Conservation (phyloP, 2,329 filamentous ascomycete genomes). For the Tricladium varicosporioides region DNA sequence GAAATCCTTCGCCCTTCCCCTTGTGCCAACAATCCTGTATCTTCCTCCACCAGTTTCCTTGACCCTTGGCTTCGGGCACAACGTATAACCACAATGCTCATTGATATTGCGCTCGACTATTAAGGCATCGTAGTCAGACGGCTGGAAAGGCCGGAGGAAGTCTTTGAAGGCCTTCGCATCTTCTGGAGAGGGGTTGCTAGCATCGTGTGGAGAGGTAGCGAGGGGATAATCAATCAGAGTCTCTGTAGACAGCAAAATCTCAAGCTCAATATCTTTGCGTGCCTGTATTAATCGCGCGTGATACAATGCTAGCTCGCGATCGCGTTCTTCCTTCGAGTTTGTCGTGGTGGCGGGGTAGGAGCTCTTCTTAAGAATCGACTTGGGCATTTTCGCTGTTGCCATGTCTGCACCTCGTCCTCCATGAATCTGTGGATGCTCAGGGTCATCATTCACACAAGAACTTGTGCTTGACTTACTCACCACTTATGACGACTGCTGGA, state of each 20-base stretch:
- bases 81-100: constrained; percentile 75
- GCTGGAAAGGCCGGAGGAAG: constrained; percentile 73
- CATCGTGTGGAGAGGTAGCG: constrained; percentile 45
- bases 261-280: constrained; percentile 72
- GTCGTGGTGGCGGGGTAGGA: constrained; percentile 38
- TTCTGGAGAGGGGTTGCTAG: constrained; percentile 50
- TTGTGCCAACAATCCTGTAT: constrained; percentile 62
- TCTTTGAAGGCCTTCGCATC: constrained; percentile 66
- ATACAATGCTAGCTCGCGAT: constrained; percentile 67
- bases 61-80: constrained; percentile 68
- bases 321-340: constrained; percentile 47
- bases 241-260: constrained; percentile 72
- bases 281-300: constrained; percentile 82
- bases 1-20: constrained; percentile 51
- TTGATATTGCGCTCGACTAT: constrained; percentile 87
- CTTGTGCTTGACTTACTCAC: not conserved
- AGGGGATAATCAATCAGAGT: constrained; percentile 42
- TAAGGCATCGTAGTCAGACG: constrained; percentile 84
- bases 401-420: constrained; percentile 18
- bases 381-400: constrained; percentile 37
- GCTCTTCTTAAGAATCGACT: constrained; percentile 62
- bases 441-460: not conserved
- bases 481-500: not conserved
- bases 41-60: constrained; percentile 56
- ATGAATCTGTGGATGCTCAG: too few relatives aligned